Conservation (phyloP, 768 basidiomycete species). For the Mycena capillaripes region DNA sequence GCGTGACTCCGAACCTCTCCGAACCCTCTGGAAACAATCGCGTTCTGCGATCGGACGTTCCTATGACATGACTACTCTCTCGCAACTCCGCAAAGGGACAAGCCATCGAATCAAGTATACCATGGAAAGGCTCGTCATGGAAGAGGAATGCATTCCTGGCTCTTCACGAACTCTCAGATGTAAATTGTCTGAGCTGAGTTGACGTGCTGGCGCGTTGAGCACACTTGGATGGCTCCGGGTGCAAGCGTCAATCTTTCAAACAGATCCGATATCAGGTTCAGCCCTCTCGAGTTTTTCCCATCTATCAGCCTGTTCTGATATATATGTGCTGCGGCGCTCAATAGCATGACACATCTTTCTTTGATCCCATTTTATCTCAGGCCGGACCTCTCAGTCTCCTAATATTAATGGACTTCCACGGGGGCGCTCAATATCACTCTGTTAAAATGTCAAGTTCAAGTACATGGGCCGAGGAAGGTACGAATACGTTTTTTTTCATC, state of each 20-base stretch:
- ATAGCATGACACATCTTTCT: slow-evolving; percentile 1
- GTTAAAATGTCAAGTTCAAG: no score
- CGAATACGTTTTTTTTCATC: no score
- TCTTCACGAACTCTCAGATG: neutral
- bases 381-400: no score
- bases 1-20: neutral
- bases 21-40: neutral
- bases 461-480: no score
- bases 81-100: neutral
- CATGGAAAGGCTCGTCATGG: neutral
- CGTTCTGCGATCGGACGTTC: neutral
- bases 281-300: slow-evolving; percentile 7
- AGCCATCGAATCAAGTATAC: neutral
- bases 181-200: neutral
- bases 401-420: no score
- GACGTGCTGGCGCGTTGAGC: no score
- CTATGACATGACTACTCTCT: neutral
- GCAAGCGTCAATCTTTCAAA: neutral
- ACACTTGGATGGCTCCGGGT: neutral
- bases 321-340: neutral
- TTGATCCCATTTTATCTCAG: no score
- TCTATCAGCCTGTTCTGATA: neutral
- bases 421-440: no score
- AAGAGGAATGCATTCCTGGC: neutral
- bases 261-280: neutral